Evolutionary conservation across 1,284 basidiomycete genomes (phyloP).

Genomic region (Coniferiporia weirii): DNA sequence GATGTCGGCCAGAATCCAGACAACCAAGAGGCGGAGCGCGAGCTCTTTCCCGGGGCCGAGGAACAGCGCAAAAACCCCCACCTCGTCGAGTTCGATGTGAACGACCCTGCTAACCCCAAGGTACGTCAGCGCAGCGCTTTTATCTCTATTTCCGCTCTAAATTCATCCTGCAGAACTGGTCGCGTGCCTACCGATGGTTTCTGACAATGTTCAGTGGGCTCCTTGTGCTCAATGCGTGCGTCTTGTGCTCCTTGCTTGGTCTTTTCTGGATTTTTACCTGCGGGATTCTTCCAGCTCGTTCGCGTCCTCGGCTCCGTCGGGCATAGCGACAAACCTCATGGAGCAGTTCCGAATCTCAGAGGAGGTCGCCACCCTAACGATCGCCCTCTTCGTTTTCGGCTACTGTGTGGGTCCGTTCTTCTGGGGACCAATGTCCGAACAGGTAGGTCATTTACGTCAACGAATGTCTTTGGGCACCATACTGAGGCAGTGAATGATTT

Average conservation of each 20-base stretch:
- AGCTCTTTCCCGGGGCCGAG: conserved; percentile 16
- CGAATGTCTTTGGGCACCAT: neutral
- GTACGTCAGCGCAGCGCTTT: conserved; percentile 21
- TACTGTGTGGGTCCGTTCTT: conserved; percentile 44
- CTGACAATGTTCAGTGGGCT: conserved; percentile 56
- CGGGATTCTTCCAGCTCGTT: conserved; percentile 42
- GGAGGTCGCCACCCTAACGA: conserved; percentile 39
- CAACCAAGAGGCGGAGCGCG: conserved; percentile 10
- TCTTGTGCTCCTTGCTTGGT: conserved; percentile 5
- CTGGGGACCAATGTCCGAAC: conserved; percentile 48
- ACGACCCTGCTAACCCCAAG: conserved; percentile 40
- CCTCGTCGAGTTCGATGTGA: conserved; percentile 30
- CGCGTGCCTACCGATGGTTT: conserved; percentile 51
- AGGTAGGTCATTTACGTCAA: conserved; percentile 13
- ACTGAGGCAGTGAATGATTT: neutral
- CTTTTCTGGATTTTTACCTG: neutral
- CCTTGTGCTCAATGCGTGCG: conserved; percentile 64
- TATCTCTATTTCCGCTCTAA: neutral
- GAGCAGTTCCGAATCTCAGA: conserved; percentile 49
- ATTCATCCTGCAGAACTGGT: conserved; percentile 47
- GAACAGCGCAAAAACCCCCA: conserved; percentile 24
- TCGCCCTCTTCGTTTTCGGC: conserved; percentile 41
- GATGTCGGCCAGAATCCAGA: conserved; percentile 12
- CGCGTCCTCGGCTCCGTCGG: conserved; percentile 52
- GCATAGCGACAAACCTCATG: conserved; percentile 42